Conservation (phyloP, 306 rosid species). For the Erythrophleum fordii region DNA sequence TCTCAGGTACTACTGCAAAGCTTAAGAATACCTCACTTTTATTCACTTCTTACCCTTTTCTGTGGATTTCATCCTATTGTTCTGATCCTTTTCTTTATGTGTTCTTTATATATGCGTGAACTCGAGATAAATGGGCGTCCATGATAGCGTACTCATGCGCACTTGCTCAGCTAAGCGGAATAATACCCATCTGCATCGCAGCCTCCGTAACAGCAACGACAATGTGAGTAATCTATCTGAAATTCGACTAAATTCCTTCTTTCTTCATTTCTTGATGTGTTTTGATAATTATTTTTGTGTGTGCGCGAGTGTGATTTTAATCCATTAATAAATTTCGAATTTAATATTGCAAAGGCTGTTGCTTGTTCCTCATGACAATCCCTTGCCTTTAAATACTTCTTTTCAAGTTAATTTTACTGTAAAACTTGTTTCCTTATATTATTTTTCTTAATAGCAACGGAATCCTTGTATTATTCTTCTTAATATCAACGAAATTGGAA, state of each 20-base stretch:
- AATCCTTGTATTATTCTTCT: background rate
- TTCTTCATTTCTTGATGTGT: background rate
- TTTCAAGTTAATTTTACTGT: conserved; percentile 4
- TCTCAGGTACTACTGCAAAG: conserved; percentile 38
- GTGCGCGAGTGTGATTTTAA: background rate
- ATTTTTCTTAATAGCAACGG: background rate
- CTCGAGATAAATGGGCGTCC: conserved; percentile 24
- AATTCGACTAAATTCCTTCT: background rate
- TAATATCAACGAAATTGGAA: background rate
- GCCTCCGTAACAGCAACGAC: conserved; percentile 32
- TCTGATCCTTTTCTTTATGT: background rate
- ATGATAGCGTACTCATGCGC: conserved; percentile 37
- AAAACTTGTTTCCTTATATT: background rate
- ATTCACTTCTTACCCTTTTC: background rate
- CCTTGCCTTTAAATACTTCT: background rate
- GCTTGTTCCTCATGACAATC: background rate
- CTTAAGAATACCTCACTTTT: background rate
- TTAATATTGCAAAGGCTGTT: background rate
- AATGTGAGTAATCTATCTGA: conserved; percentile 41
- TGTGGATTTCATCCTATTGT: background rate
- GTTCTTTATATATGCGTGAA: conserved; percentile 34
- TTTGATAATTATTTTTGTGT: background rate
- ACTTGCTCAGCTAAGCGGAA: conserved; percentile 25
- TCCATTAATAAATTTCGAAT: background rate
- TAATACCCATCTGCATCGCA: conserved; percentile 36